These are phyloP conservation scores for Sporothrix inflata DNA, from an alignment of 2,329 filamentous ascomycete species.

Conservation along the genomic window DNA sequence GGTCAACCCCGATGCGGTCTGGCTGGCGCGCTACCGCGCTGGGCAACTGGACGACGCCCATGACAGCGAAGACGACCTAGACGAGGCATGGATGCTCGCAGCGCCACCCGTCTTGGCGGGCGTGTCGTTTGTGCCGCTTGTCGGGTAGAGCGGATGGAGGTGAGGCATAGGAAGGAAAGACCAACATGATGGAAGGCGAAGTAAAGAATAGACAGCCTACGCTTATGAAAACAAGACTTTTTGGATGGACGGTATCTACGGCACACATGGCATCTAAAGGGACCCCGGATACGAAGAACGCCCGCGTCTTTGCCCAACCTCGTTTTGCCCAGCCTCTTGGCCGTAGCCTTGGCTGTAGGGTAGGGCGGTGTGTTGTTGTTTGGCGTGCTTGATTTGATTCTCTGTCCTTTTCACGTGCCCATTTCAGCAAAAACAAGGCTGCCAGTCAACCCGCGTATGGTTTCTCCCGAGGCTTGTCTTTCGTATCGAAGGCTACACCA, in stretches of 20 bases:
- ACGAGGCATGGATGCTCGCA: not conserved
- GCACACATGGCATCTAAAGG: not conserved
- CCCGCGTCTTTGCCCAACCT: not conserved
- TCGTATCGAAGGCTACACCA: no score
- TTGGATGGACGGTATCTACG: no score
- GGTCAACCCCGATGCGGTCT: constrained; percentile 75
- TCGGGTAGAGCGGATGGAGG: no score
- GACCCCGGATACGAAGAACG: not conserved
- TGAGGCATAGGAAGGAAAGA: no score
- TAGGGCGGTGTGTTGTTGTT: not conserved
- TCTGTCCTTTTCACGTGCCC: no score
- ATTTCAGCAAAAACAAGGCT: not conserved
- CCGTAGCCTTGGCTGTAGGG: not conserved
- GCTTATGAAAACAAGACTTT: not conserved
- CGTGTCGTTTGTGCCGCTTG: constrained; percentile 29
- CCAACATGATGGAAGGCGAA: not conserved
- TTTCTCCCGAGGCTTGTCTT: not conserved
- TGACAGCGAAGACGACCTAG: not conserved
- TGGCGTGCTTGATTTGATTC: not conserved
- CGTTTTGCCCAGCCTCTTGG: not conserved
- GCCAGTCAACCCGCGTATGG: not conserved
- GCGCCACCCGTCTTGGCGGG: constrained; percentile 33
- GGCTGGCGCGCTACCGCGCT: constrained; percentile 60
- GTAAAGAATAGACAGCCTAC: not conserved
- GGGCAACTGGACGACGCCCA: constrained; percentile 39